A percentile compares a stretch with the other conserved stretches of the same genome.
Evolutionary conservation across 805 yeast genomes (phyloP).

Genomic region (Cyberlindnera saturnus): DNA sequence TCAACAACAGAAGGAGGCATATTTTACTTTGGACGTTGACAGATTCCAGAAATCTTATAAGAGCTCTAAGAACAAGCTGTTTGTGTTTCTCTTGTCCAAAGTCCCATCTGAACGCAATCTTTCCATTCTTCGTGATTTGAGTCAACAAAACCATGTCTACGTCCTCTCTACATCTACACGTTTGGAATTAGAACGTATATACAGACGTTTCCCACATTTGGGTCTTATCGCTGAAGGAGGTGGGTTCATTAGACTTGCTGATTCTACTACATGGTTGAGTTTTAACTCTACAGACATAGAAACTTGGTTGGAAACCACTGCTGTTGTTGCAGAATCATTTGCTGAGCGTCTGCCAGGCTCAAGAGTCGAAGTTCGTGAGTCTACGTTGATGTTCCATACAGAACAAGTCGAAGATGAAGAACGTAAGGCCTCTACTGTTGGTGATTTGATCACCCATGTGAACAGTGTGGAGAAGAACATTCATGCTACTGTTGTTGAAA

Average conservation of each 20-base stretch:
- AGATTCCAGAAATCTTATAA: conserved; percentile 25
- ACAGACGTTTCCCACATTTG: conserved; percentile 57
- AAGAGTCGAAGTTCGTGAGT: conserved; percentile 63
- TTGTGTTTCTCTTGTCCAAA: conserved; percentile 38
- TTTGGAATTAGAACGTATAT: conserved; percentile 59
- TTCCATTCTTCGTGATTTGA: conserved; percentile 51
- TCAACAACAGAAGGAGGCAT: conserved; percentile 35
- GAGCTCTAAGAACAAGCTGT: conserved; percentile 34
- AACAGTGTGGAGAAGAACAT: conserved; percentile 57
- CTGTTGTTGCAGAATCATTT: conserved; percentile 49
- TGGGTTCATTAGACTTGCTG: conserved; percentile 58
- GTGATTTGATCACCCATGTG: conserved; percentile 80
- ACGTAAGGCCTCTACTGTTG: conserved; percentile 62
- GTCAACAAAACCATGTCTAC: conserved; percentile 56
- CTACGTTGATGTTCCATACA: conserved; percentile 71
- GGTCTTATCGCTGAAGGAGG: conserved; percentile 93
- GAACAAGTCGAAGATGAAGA: conserved; percentile 59
- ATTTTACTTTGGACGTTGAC: conserved; percentile 27
- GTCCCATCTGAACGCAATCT: conserved; percentile 60
- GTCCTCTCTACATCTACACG: conserved; percentile 62
- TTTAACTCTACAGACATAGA: conserved; percentile 19
- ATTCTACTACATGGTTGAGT: conserved; percentile 27
- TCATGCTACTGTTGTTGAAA: conserved; percentile 71
- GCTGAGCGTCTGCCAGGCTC: conserved; percentile 80
- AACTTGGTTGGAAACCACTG: conserved; percentile 56